Evolutionary conservation across 768 basidiomycete genomes (phyloP).

Genomic region (Dioszegia crocea): DNA sequence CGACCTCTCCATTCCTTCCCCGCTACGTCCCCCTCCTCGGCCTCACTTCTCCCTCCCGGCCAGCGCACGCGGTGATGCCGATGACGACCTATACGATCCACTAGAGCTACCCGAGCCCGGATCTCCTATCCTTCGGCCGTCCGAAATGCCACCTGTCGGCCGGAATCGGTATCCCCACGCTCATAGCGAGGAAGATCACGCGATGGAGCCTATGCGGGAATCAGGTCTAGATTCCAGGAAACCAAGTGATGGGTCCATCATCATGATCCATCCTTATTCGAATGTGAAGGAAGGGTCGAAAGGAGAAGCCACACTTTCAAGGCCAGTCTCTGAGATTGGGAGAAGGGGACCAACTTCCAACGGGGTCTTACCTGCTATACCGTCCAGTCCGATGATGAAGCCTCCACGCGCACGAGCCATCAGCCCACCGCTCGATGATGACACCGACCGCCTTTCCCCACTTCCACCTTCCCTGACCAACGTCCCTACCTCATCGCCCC

Average conservation of each 20-base stretch:
- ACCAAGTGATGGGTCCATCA: neutral
- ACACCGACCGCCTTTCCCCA: neutral
- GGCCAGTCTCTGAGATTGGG: neutral
- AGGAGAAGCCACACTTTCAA: neutral
- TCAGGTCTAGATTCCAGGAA: conserved; percentile 3
- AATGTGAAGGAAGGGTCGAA: neutral
- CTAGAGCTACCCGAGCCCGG: neutral
- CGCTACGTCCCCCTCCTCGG: neutral
- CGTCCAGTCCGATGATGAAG: no score
- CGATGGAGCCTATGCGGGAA: neutral
- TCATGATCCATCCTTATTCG: conserved; percentile 1
- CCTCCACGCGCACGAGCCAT: no score
- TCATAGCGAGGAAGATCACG: neutral
- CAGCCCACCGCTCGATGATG: neutral
- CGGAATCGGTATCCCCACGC: neutral
- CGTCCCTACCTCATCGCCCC: neutral
- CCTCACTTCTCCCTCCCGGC: conserved; percentile 6
- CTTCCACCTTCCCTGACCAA: neutral
- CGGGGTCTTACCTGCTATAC: no score
- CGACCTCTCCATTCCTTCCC: conserved; percentile 2
- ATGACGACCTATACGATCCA: neutral
- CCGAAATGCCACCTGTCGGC: neutral
- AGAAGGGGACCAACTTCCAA: neutral
- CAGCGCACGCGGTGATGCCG: neutral
- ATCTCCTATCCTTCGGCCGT: neutral